Conservation (phyloP, 352 stramenopile genomes). For the Globisporangium spiculum region DNA sequence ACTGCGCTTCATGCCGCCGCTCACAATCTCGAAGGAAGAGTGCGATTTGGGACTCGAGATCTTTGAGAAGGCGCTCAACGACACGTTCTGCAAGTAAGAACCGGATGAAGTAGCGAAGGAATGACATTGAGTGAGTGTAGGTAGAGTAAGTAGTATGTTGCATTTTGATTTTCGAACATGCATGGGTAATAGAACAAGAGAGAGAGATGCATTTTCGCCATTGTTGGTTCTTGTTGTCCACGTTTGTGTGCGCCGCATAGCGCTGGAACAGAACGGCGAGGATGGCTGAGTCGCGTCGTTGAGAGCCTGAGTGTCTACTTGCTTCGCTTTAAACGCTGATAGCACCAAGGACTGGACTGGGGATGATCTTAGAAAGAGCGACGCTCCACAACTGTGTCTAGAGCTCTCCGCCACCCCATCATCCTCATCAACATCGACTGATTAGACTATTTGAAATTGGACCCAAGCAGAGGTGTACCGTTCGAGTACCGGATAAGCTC, state of each 20-base stretch:
- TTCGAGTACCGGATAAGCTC: no score
- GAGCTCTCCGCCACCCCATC: neutral
- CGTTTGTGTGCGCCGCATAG: neutral
- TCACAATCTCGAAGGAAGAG: constrained; percentile 87
- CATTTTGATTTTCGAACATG: neutral
- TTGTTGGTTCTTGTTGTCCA: neutral
- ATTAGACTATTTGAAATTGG: neutral
- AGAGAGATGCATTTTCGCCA: neutral
- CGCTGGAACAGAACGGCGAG: neutral
- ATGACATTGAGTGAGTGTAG: neutral
- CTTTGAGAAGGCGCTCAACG: constrained; percentile 54
- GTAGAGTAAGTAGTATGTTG: neutral
- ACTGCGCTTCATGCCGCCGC: constrained; percentile 90
- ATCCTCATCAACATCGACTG: neutral
- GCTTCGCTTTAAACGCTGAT: no score
- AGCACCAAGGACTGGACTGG: no score
- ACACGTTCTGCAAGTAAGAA: constrained; percentile 35
- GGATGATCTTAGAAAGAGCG: no score
- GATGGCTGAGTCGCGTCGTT: neutral
- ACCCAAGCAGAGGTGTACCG: neutral
- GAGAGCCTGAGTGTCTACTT: neutral
- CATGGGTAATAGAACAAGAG: neutral
- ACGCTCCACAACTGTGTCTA: no score
- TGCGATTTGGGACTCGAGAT: constrained; percentile 47
- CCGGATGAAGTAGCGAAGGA: neutral